These are phyloP conservation scores for Hypoxylon sp. DNA, from an alignment of 2,329 filamentous ascomycete genomes.

Conservation along the genomic window DNA sequence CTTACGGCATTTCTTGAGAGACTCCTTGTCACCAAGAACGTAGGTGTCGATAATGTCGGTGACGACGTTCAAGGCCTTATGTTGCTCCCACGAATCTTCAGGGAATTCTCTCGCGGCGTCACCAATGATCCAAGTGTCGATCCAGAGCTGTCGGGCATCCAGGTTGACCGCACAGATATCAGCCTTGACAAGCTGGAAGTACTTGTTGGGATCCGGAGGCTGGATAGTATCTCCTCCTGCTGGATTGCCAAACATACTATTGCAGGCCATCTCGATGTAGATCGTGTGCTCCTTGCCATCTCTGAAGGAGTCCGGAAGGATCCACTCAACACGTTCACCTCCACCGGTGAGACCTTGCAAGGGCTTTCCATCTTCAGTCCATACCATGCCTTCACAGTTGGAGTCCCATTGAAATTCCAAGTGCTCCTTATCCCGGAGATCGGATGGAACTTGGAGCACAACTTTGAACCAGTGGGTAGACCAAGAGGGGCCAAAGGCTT, in stretches of 20 bases:
- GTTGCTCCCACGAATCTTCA: slow-evolving; percentile 87
- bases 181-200: slow-evolving; percentile 81
- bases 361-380: slow-evolving; percentile 90
- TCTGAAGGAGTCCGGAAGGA: slow-evolving; percentile 84
- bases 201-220: slow-evolving; percentile 87
- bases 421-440: slow-evolving; percentile 81
- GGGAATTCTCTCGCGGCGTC: slow-evolving; percentile 95
- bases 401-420: slow-evolving; percentile 98
- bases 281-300: slow-evolving; percentile 90
- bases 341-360: slow-evolving; percentile 93
- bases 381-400: slow-evolving; percentile 94
- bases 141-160: slow-evolving; percentile 84
- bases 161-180: slow-evolving; percentile 92
- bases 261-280: slow-evolving; percentile 99
- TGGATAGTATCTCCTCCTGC: slow-evolving; percentile 87
- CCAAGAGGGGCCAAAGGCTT: slow-evolving; percentile 93
- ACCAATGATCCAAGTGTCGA: slow-evolving; percentile 96
- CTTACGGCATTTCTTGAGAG: slow-evolving; percentile 83
- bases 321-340: slow-evolving; percentile 91
- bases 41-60: slow-evolving; percentile 94
- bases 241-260: slow-evolving; percentile 97
- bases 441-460: slow-evolving; percentile 79
- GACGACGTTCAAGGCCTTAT: slow-evolving; percentile 85
- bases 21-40: slow-evolving; percentile 82
- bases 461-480: slow-evolving; percentile 98